A percentile compares a stretch with the other conserved stretches of the same genome.
phyloP scores from a whole-genome alignment of 2,329 filamentous ascomycete species.

The Aspergillus sclerotialis region DNA sequence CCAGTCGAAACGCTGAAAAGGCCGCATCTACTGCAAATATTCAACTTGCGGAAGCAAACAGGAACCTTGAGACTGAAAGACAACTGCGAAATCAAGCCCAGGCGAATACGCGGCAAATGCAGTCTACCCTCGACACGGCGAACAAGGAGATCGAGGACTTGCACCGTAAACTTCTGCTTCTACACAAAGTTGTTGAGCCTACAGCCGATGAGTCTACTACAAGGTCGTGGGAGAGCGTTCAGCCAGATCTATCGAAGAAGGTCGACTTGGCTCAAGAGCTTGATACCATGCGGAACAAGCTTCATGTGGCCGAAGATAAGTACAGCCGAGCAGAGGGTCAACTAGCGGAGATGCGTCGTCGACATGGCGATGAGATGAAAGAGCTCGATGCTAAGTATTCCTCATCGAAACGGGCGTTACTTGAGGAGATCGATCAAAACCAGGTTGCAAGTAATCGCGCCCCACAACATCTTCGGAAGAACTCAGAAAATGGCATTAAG shows the following conservation, averaged over 20 bases:
- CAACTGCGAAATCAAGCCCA: constrained; percentile 82
- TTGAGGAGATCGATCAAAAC: constrained; percentile 84
- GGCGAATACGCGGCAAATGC: constrained; percentile 72
- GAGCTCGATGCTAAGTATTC: constrained; percentile 57
- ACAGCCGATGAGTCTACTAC: constrained; percentile 58
- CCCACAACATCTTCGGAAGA: constrained; percentile 61
- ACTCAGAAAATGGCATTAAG: constrained; percentile 48
- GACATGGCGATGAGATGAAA: constrained; percentile 64
- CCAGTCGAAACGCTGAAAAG: constrained; percentile 84
- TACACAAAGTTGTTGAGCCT: constrained; percentile 84
- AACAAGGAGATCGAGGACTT: constrained; percentile 76
- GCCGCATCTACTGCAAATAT: constrained; percentile 69
- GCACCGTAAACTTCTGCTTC: constrained; percentile 68
- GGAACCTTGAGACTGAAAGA: constrained; percentile 82
- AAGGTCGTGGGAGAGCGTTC: constrained; percentile 61
- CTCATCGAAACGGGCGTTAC: constrained; percentile 62
- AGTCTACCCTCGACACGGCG: constrained; percentile 68
- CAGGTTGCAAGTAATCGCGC: constrained; percentile 67
- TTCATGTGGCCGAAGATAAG: constrained; percentile 75
- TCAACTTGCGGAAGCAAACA: constrained; percentile 82
- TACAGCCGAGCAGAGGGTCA: constrained; percentile 77
- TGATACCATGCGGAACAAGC: constrained; percentile 79
- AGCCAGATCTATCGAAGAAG: constrained; percentile 59
- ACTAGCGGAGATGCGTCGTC: constrained; percentile 66
- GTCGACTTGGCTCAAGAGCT: constrained; percentile 79